Base-by-base conservation (phyloP, 805 yeast genomes). In the Starmerella gropengiesseri region DNA sequence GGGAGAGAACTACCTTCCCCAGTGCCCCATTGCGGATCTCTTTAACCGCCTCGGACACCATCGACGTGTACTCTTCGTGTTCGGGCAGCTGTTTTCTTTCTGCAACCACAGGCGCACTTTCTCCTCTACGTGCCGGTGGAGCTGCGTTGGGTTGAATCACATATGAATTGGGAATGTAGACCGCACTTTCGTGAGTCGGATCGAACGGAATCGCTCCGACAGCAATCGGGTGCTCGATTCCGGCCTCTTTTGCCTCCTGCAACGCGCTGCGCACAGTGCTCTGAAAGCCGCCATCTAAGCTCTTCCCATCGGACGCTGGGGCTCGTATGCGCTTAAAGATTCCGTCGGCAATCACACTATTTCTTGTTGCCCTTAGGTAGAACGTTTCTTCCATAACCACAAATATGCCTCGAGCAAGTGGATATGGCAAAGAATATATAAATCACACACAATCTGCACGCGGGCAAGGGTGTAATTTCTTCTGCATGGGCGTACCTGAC, bases 141-240 rank as follows among this genome's bases (percentile, higher is more conserved):
- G 21, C 37, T 20, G n/a, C 14, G 6, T 21, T 21, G 18, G 22
- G 29, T 17, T 23, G 22, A 19, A 23, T 34, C 27, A 19, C 20
- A 39, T 44, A 46, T 13, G 32, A 13, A 17, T 37, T 26, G 16
- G 50, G 50, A 2, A 47, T 23, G 20, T 23, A 47, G 3, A 47
- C 26, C 2, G 46, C 47, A 16, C 37, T 29, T 1, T 20, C 26
- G n/a, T 40, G 29, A 11, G 33, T 13, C 2, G 50, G 40, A 26
- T 47, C 47, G 17, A 47, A 47, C 2, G 50, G 50, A n/a, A 47
- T 47, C 4, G 43, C 45, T 6, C 50, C 50, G 9, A 40, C 47
- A 2, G 44, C 35, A 7, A 47, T 32, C 3, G 50, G 50, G 5
- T 44, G 26, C n/a, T 36, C 33, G 8, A 47, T 41, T 3, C 49